These are phyloP conservation scores for Starmerella lactis-condensi DNA, from an alignment of 805 yeast genomes.

Conservation along the genomic window DNA sequence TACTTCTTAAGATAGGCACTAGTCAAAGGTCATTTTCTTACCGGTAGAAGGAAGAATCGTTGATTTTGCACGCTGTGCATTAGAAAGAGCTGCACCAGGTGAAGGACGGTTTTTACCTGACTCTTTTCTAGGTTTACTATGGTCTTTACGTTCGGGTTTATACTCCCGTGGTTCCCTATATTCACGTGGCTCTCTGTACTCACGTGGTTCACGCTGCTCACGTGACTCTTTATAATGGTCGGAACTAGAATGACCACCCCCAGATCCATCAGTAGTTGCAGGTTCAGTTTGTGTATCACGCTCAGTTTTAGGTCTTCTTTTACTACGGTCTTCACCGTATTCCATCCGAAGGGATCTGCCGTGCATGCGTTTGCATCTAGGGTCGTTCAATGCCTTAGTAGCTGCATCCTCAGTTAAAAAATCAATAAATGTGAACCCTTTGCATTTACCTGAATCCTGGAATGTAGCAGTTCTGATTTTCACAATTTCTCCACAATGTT, in stretches of 20 bases:
- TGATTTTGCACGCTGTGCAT: constrained; percentile 74
- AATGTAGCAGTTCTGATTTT: constrained; percentile 93
- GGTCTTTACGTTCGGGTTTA: constrained; percentile 1
- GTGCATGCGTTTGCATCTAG: constrained; percentile 42
- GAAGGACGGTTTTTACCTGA: constrained; percentile 16
- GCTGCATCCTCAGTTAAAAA: constrained; percentile 67
- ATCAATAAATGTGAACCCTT: constrained; percentile 87
- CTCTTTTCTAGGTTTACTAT: constrained; percentile 10
- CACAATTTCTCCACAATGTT: constrained; percentile 74
- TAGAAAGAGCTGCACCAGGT: constrained; percentile 69
- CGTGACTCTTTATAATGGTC: not conserved
- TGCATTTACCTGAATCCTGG: constrained; percentile 88
- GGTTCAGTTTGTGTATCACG: constrained; percentile 15
- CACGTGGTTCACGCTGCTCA: too few relatives aligned
- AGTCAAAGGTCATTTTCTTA: constrained; percentile 57
- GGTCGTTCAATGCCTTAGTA: constrained; percentile 61
- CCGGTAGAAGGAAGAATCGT: constrained; percentile 84
- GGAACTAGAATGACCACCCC: not conserved
- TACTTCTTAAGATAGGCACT: constrained; percentile 1
- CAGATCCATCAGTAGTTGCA: not conserved
- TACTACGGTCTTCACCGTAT: constrained; percentile 86
- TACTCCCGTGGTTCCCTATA: not conserved
- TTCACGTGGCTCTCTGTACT: not conserved
- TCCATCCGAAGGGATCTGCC: constrained; percentile 70
- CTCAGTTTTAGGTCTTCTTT: constrained; percentile 36